These are phyloP conservation scores for Paracamarosporium sp. DNA, from an alignment of 2,329 filamentous ascomycete genomes.

Conservation along the genomic window DNA sequence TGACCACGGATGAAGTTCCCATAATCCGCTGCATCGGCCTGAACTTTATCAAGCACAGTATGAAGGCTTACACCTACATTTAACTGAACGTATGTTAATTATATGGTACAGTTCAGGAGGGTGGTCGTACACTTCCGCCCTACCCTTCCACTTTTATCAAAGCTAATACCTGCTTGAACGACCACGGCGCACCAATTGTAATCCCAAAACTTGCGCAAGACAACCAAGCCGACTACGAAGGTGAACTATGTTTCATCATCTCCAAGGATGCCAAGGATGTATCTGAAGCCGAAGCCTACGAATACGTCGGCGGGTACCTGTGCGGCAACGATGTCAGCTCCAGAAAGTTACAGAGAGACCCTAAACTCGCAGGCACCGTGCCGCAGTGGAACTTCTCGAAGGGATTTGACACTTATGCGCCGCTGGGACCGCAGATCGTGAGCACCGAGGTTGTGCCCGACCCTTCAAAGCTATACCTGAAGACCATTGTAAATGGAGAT, in stretches of 20 bases:
- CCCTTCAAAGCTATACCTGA: constrained; percentile 51
- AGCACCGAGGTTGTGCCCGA: constrained; percentile 51
- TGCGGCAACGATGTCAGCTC: constrained; percentile 63
- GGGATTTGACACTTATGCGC: constrained; percentile 64
- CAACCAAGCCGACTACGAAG: constrained; percentile 53
- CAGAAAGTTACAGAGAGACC: constrained; percentile 60
- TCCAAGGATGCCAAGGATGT: constrained; percentile 61
- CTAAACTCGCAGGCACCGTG: constrained; percentile 56
- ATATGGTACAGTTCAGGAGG: constrained; percentile 56
- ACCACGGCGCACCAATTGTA: constrained; percentile 51
- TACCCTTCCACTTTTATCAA: constrained; percentile 62
- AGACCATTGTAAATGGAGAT: constrained; percentile 57
- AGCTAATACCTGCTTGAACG: constrained; percentile 47
- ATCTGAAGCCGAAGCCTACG: constrained; percentile 50
- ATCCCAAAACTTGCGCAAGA: constrained; percentile 60
- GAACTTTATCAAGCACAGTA: constrained; percentile 66
- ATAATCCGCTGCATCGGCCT: constrained; percentile 66
- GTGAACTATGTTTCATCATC: constrained; percentile 56
- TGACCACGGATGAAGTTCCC: constrained; percentile 59
- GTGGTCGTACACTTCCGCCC: constrained; percentile 57
- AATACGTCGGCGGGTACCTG: constrained; percentile 62
- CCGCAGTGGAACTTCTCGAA: constrained; percentile 66
- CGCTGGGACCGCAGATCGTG: constrained; percentile 60
- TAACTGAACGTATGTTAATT: background rate
- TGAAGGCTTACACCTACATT: background rate